Evolutionary conservation across 2,329 filamentous ascomycete species (phyloP).

Genomic region (Lachnellula arida): DNA sequence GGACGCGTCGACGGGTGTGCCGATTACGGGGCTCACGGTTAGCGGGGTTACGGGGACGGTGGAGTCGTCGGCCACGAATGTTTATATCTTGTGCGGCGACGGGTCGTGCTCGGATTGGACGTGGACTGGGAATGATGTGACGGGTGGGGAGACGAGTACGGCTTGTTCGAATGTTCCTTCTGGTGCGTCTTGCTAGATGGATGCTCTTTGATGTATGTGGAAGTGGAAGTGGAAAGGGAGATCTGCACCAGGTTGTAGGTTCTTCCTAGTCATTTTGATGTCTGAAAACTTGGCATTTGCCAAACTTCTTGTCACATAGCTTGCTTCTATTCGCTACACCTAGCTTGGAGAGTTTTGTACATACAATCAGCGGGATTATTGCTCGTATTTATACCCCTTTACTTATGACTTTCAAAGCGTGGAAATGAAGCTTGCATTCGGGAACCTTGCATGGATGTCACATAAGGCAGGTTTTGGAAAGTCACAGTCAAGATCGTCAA

Average conservation of each 20-base stretch:
- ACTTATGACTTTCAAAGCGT: too few relatives aligned
- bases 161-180: constrained; percentile 36
- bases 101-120: constrained; percentile 49
- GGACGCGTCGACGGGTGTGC: constrained; percentile 36
- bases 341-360: neutral
- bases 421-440: too few relatives aligned
- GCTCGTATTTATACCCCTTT: neutral
- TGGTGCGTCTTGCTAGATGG: constrained; percentile 22
- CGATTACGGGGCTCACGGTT: constrained; percentile 47
- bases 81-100: constrained; percentile 50
- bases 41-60: constrained; percentile 41
- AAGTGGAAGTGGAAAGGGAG: too few relatives aligned
- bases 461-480: too few relatives aligned
- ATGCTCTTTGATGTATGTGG: neutral
- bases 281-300: constrained; percentile 4
- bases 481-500: too few relatives aligned
- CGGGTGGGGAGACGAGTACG: constrained; percentile 44
- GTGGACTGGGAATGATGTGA: constrained; percentile 45
- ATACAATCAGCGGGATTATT: constrained; percentile 16
- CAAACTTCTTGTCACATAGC: constrained; percentile 7
- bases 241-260: too few relatives aligned
- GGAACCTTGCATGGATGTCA: too few relatives aligned
- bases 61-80: constrained; percentile 32
- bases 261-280: neutral
- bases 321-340: constrained; percentile 1